A percentile compares a stretch with the other conserved stretches of the same genome.
Evolutionary conservation across 352 stramenopile genomes (phyloP).

Genomic region (Phytophthora ramorum): DNA sequence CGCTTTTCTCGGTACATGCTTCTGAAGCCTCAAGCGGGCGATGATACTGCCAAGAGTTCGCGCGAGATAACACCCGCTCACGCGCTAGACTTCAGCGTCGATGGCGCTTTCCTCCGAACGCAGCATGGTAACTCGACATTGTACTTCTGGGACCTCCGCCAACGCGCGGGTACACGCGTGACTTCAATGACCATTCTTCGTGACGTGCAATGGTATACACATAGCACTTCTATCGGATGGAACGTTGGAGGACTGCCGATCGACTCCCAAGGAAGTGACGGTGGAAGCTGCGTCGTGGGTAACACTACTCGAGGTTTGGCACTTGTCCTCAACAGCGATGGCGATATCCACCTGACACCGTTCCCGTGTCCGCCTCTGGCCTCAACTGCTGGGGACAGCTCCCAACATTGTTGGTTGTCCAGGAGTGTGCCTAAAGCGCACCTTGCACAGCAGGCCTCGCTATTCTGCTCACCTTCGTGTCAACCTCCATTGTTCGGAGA

Average conservation of each 20-base stretch:
- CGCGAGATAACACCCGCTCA: constrained; percentile 23
- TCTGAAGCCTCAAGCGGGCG: constrained; percentile 53
- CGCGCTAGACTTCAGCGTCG: constrained; percentile 74
- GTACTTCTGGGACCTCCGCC: constrained; percentile 70
- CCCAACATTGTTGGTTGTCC: constrained; percentile 27
- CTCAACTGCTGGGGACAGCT: constrained; percentile 4
- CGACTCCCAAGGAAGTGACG: neutral
- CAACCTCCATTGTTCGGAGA: constrained; percentile 22
- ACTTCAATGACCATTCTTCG: constrained; percentile 46
- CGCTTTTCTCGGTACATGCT: constrained; percentile 62
- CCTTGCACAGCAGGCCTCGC: constrained; percentile 12
- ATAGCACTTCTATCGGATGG: constrained; percentile 54
- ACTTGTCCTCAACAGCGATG: constrained; percentile 23
- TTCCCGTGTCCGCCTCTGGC: constrained; percentile 32
- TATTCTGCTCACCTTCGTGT: neutral
- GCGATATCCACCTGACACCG: constrained; percentile 25
- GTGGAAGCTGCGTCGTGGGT: constrained; percentile 12
- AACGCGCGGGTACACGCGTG: constrained; percentile 59
- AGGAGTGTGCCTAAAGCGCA: constrained; percentile 33
- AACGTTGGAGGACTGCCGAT: constrained; percentile 18
- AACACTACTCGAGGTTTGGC: constrained; percentile 21
- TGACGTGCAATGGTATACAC: constrained; percentile 64
- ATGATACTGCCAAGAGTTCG: neutral
- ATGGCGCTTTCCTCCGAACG: constrained; percentile 64
- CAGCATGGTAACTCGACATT: constrained; percentile 46